Evolutionary conservation across 768 basidiomycete genomes (phyloP).

Genomic region (Leccinum rimulosum): DNA sequence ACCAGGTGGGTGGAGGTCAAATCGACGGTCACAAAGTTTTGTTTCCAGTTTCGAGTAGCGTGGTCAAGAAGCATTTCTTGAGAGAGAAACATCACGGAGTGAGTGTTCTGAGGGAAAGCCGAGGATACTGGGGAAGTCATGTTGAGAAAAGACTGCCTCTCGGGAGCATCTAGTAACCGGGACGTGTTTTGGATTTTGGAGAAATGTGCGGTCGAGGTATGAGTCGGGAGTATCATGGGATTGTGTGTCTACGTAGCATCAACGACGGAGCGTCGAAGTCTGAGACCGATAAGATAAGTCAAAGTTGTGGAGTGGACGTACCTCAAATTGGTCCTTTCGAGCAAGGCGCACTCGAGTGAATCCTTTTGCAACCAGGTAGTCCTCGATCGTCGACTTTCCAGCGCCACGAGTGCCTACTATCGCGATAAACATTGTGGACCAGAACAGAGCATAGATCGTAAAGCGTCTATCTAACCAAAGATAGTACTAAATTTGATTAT

Average conservation of each 20-base stretch:
- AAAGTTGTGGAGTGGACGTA: slow-evolving; percentile 2
- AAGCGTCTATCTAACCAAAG: not conserved
- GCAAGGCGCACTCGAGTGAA: slow-evolving; percentile 51
- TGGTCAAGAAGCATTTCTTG: slow-evolving; percentile 60
- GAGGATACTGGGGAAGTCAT: slow-evolving; percentile 20
- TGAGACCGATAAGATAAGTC: not conserved
- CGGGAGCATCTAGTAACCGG: not conserved
- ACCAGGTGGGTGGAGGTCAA: slow-evolving; percentile 55
- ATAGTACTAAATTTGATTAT: not conserved
- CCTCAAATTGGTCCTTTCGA: slow-evolving; percentile 18
- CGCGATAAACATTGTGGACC: slow-evolving; percentile 57
- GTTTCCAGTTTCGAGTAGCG: slow-evolving; percentile 79
- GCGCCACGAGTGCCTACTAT: slow-evolving; percentile 62
- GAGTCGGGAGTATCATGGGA: not conserved
- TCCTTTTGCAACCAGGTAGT: slow-evolving; percentile 57
- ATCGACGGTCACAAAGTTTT: slow-evolving; percentile 79
- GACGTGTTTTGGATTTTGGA: not conserved
- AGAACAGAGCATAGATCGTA: not conserved
- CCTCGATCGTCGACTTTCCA: slow-evolving; percentile 58
- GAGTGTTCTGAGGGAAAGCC: slow-evolving; percentile 21
- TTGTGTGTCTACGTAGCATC: slow-evolving; percentile 9
- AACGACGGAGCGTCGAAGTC: not conserved
- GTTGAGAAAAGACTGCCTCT: slow-evolving; percentile 20
- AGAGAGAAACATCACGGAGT: slow-evolving; percentile 38
- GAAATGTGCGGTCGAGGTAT: not conserved